Conservation (phyloP, 148 eudicot genomes). For the Rhododendron simsii region DNA sequence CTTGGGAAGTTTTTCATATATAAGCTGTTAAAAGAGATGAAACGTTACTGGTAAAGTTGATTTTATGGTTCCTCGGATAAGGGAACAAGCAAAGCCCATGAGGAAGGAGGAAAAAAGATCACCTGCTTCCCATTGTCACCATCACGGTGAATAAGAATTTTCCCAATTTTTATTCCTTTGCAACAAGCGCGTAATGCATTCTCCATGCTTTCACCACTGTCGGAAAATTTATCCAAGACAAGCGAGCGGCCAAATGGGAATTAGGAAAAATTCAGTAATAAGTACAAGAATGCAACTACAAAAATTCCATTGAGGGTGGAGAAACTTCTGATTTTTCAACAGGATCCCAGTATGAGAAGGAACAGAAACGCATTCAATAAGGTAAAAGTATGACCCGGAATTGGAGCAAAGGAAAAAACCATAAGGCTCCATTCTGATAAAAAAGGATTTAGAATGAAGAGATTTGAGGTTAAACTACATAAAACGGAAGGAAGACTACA, state of each 20-base stretch:
- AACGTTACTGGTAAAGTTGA: neutral
- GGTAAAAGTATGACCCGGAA: neutral
- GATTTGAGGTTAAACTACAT: neutral
- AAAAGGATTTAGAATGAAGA: neutral
- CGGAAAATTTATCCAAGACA: neutral
- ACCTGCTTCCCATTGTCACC: conserved; percentile 99
- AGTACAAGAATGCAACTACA: neutral
- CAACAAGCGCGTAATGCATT: conserved; percentile 98
- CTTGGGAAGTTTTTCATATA: conserved; percentile 93
- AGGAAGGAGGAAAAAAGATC: neutral
- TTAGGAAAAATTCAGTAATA: neutral
- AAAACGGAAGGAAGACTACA: neutral
- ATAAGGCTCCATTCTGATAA: neutral
- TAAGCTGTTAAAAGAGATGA: conserved; percentile 52
- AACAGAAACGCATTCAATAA: neutral
- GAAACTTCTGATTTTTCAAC: neutral
- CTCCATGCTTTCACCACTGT: conserved; percentile 98
- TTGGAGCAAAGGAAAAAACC: neutral
- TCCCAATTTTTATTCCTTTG: conserved; percentile 97
- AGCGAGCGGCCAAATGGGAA: neutral
- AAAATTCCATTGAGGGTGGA: neutral
- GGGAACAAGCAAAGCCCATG: neutral
- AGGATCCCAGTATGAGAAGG: neutral
- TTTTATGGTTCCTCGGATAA: neutral
- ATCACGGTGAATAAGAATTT: conserved; percentile 89